Evolutionary conservation across 1,284 basidiomycete genomes (phyloP).

Genomic region (Rhodotorula sp.): DNA sequence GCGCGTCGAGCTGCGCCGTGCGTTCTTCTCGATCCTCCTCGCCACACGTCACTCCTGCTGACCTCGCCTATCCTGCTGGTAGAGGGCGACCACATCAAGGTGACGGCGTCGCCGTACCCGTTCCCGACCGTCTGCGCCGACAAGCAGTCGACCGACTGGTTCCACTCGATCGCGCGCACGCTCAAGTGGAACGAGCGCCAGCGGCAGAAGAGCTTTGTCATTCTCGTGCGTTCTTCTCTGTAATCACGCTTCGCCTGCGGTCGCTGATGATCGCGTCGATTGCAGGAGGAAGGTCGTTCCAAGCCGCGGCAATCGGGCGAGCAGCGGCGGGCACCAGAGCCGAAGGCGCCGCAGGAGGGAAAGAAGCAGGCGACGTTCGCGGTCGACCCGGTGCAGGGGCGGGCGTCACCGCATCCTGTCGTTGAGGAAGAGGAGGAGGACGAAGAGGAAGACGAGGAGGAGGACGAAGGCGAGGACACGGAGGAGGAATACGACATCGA

Average conservation of each 20-base stretch:
- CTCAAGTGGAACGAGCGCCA: constrained; percentile 96
- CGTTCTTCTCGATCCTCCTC: constrained; percentile 49
- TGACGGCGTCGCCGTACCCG: constrained; percentile 95
- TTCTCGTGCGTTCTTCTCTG: constrained; percentile 62
- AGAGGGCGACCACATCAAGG: constrained; percentile 99
- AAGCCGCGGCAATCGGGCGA: constrained; percentile 10
- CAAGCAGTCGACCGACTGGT: constrained; percentile 98
- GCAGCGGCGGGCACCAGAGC: background rate
- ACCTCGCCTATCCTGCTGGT: constrained; percentile 25
- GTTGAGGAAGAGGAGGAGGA: constrained; percentile 6
- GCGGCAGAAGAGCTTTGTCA: constrained; percentile 93
- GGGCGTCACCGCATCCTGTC: background rate
- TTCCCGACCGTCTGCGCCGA: constrained; percentile 98
- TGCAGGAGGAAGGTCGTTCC: constrained; percentile 34
- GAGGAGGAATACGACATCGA: constrained; percentile 37
- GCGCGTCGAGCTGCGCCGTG: constrained; percentile 89
- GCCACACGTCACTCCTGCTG: background rate
- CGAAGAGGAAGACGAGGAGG: constrained; percentile 28
- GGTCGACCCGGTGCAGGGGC: background rate
- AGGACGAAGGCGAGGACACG: constrained; percentile 28
- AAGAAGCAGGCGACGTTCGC: constrained; percentile 25
- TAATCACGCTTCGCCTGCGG: background rate
- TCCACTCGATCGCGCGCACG: constrained; percentile 92
- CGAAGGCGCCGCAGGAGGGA: background rate
- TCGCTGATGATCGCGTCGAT: background rate